Evolutionary conservation across 1,139 yeast species (phyloP).

Genomic region (Zygoascus hellenicus): DNA sequence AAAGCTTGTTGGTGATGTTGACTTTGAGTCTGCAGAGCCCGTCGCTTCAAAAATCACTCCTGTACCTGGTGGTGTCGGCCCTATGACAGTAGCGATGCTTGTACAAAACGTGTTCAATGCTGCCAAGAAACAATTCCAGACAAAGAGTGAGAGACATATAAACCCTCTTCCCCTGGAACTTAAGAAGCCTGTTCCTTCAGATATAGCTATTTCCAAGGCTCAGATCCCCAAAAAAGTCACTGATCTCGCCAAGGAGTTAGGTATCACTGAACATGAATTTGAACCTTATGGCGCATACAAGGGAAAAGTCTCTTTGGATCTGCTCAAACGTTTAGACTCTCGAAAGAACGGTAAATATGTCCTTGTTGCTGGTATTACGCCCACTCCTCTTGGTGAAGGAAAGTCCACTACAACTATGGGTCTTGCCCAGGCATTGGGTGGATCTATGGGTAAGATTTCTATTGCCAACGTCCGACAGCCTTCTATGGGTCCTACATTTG

Average conservation of each 20-base stretch:
- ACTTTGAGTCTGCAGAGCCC: slow-evolving; percentile 58
- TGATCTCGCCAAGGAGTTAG: slow-evolving; percentile 77
- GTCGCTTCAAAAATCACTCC: slow-evolving; percentile 82
- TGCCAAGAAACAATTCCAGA: slow-evolving; percentile 47
- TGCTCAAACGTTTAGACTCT: slow-evolving; percentile 62
- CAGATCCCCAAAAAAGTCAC: slow-evolving; percentile 82
- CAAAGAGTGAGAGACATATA: slow-evolving; percentile 30
- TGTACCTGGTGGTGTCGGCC: slow-evolving; percentile 99
- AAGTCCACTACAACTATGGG: slow-evolving; percentile 97
- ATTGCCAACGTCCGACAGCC: slow-evolving; percentile 98
- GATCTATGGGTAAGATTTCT: slow-evolving; percentile 78
- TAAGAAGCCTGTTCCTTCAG: slow-evolving; percentile 87
- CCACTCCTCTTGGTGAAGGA: slow-evolving; percentile 98
- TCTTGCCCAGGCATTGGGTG: slow-evolving; percentile 96
- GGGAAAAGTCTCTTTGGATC: slow-evolving; percentile 78
- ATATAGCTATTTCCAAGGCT: slow-evolving; percentile 82
- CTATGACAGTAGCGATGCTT: slow-evolving; percentile 97
- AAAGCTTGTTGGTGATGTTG: slow-evolving; percentile 91
- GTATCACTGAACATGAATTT: slow-evolving; percentile 71
- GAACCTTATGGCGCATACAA: slow-evolving; percentile 89
- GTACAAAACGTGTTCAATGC: slow-evolving; percentile 79
- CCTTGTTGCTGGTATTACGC: slow-evolving; percentile 94
- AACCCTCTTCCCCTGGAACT: slow-evolving; percentile 62
- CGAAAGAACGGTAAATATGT: slow-evolving; percentile 82
- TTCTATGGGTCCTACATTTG: slow-evolving; percentile 98